A percentile compares a stretch with the other conserved stretches of the same genome.
Conservation (phyloP, 2,329 filamentous ascomycete species). For the Dactylellina parvicollis region DNA sequence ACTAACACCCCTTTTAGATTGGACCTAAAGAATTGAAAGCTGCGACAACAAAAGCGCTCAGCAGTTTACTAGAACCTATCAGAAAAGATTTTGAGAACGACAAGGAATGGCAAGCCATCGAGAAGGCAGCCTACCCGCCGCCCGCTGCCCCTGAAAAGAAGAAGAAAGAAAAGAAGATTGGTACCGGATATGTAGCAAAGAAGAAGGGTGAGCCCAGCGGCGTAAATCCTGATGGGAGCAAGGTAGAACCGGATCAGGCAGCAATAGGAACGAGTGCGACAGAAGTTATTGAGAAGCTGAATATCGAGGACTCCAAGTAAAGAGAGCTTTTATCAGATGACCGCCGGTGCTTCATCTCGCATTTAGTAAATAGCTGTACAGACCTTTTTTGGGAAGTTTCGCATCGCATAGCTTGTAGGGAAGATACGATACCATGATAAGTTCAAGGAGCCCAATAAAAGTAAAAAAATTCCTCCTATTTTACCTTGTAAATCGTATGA, state of each 20-base stretch:
- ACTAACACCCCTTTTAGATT: constrained; percentile 65
- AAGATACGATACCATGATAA: constrained; percentile 1
- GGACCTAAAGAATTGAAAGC: constrained; percentile 88
- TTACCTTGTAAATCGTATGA: too few species aligned
- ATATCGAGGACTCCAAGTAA: constrained; percentile 34
- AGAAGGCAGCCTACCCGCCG: constrained; percentile 82
- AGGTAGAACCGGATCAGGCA: background rate
- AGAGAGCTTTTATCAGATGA: background rate
- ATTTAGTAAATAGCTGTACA: background rate
- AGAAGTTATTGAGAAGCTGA: constrained; percentile 27
- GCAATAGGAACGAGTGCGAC: constrained; percentile 18
- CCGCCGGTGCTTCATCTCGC: background rate
- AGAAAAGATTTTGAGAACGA: constrained; percentile 75
- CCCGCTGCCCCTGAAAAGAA: constrained; percentile 73
- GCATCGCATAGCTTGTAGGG: background rate
- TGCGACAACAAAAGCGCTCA: constrained; percentile 79
- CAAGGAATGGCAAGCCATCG: constrained; percentile 81
- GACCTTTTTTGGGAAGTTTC: background rate
- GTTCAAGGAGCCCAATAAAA: too few species aligned
- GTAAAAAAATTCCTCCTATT: too few species aligned
- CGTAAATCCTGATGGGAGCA: constrained; percentile 17
- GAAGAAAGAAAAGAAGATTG: constrained; percentile 73
- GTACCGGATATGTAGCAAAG: constrained; percentile 56
- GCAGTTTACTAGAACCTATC: constrained; percentile 79
- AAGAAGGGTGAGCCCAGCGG: constrained; percentile 52